Evolutionary conservation across 228 moss, liverwort and hornwort genomes (phyloP), one percentile per base, ranked within the genome.

Genomic region (Sphagnum magellanicum): DNA sequence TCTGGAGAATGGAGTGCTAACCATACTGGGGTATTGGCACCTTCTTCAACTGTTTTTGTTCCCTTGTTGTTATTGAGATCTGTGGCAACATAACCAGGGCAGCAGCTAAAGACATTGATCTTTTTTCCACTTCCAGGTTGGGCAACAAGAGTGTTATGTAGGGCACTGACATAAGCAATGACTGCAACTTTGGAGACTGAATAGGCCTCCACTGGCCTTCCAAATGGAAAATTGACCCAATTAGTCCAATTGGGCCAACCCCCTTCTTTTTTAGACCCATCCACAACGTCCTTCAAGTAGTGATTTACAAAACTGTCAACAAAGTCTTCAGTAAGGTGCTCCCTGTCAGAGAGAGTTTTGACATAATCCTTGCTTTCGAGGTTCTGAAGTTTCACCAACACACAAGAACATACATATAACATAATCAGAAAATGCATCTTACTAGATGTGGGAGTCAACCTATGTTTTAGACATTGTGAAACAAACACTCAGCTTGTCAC

Each of bases 41-140:
- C 82, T 0, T 48, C 72, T 4, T 17, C 72, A 9, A 80, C 0
- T 63, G 81, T 73, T 10, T 77, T 75, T 1, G 51, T 85, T 46
- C 85, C 85, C 8, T 52, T 70, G 5, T 79, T 68, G 0, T 80
- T 82, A 0, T 77, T 84, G 79, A 88, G 63, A 10, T 84, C 79
- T 0, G 84, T 84, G 16, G 71, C 71, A 32, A 75, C 81, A 71
- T 9, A 69, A 0, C 88, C 88, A 1, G 85, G 88, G n/a, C 79
- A 85, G 13, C 76, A 70, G 74, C 78, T 79, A 69, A 81, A 68
- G 11, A 86, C 76, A n/a, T 58, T 67, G 9, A 84, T 50, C 62
- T 61, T 69, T 49, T 65, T 60, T 5, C 70, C 71, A 32, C 32
- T 32, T 48, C 70, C 57, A 10, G 62, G 9, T 12, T 76, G 49